Evolutionary conservation across 306 rosid genomes (phyloP).

Genomic region (Citrullus amarus): DNA sequence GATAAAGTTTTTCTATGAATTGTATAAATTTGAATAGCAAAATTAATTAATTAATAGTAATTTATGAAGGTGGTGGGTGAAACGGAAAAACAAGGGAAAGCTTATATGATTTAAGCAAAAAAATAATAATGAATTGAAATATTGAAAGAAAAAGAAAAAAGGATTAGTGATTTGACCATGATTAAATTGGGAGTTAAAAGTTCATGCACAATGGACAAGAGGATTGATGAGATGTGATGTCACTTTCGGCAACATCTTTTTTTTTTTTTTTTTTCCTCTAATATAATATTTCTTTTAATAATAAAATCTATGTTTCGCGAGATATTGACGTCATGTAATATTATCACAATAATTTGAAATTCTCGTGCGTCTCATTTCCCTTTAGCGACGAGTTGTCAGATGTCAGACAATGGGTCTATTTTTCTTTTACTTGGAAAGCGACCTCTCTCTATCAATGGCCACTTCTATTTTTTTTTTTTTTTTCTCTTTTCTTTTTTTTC

Average conservation of each 20-base stretch:
- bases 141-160: too few relatives aligned
- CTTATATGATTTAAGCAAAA: too few relatives aligned
- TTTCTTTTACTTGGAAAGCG: conserved; percentile 4
- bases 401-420: conserved; percentile 7
- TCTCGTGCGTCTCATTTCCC: not conserved
- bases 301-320: not conserved
- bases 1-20: too few relatives aligned
- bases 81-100: too few relatives aligned
- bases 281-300: not conserved
- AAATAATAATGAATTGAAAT: too few relatives aligned
- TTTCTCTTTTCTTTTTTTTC: not conserved
- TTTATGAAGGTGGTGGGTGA: too few relatives aligned
- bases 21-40: too few relatives aligned
- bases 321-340: not conserved
- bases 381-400: not conserved
- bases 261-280: too few relatives aligned
- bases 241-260: conserved; percentile 8
- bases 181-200: not conserved
- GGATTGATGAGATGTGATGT: not conserved
- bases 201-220: conserved; percentile 2
- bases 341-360: not conserved
- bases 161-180: not conserved
- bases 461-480: not conserved
- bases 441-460: not conserved
- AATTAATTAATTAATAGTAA: too few relatives aligned